phyloP scores from a whole-genome alignment of 768 basidiomycete species.

The Mycena olivaceomarginata region DNA sequence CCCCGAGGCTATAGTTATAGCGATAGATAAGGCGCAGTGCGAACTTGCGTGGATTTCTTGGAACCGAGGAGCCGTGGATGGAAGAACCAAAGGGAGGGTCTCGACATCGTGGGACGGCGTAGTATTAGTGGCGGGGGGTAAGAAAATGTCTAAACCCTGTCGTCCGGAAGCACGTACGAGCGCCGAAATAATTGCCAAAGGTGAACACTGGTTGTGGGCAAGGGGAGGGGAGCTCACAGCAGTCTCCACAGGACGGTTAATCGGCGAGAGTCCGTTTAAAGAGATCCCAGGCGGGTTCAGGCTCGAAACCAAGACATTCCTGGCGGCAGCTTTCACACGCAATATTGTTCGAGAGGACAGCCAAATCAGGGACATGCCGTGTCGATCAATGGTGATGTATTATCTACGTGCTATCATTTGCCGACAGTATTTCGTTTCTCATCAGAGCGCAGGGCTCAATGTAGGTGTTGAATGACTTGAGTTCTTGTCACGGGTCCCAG shows the following conservation, averaged over 20 bases:
- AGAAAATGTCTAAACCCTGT: conserved; percentile 32
- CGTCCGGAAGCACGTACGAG: conserved; percentile 27
- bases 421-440: no score
- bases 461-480: no score
- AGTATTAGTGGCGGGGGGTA: conserved; percentile 27
- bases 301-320: conserved; percentile 2
- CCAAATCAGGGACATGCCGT: conserved; percentile 9
- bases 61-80: conserved; percentile 26
- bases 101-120: conserved; percentile 1
- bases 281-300: conserved; percentile 19
- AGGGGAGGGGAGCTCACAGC: conserved; percentile 24
- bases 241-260: conserved; percentile 15
- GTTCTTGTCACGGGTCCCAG: no score
- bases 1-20: conserved; percentile 35
- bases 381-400: background rate
- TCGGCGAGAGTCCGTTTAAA: conserved; percentile 15
- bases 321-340: conserved; percentile 13
- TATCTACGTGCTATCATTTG: no score
- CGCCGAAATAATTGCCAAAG: conserved; percentile 36
- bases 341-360: conserved; percentile 16
- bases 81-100: conserved; percentile 34
- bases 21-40: conserved; percentile 39
- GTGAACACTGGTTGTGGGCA: background rate
- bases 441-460: no score
- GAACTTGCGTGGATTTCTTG: conserved; percentile 39